Evolutionary conservation across 306 rosid species (phyloP), one percentile per base, ranked within the genome.

Genomic region (Heteromeles arbutifolia): DNA sequence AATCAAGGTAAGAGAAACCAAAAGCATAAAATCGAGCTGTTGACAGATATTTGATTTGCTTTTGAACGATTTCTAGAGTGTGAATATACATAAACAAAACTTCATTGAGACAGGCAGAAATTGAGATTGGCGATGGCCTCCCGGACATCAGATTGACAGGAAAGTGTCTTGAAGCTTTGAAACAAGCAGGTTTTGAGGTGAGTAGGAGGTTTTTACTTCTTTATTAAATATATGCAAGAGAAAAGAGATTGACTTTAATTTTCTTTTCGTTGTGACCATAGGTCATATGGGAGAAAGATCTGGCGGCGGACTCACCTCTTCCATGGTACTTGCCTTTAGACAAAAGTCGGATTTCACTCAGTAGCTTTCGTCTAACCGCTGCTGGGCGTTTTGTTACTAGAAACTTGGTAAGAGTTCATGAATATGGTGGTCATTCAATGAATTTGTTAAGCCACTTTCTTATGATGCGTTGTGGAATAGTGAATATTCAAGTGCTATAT

Each of bases 311-410:
- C 70, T 95, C 99, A 31, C 86, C 88, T 69, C 31, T 92, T 74
- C 90, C 97, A 34, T 95, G 99, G 99, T 95, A 89, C 92, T 65
- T 90, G 84, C 99, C 99, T 84, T 80, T 95, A 84, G 99, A 95
- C 85, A 84, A 31, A 86, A 92, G 88, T 76, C 90, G 90, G 80
- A 88, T 92, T 87, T 92, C 99, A 19, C 66, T 95, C 43, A 95
- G 92, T 74, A 95, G 96, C 82, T 95, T 95, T 84, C 99, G 99
- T 72, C 85, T 92, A 44, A 95, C 99, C 19, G 37, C 93, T 19
- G 78, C 80, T 22, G 99, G 99, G 15, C 90, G 97, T 21, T 83
- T 95, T 80, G 52, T 95, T 65, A 95, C 97, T 25, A 95, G 64
- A 87, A 92, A 90, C 84, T 57, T 95, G 99, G 99, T 95, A 88